Evolutionary conservation across 2,329 filamentous ascomycete species (phyloP).

Genomic region (Triangularia setosa): DNA sequence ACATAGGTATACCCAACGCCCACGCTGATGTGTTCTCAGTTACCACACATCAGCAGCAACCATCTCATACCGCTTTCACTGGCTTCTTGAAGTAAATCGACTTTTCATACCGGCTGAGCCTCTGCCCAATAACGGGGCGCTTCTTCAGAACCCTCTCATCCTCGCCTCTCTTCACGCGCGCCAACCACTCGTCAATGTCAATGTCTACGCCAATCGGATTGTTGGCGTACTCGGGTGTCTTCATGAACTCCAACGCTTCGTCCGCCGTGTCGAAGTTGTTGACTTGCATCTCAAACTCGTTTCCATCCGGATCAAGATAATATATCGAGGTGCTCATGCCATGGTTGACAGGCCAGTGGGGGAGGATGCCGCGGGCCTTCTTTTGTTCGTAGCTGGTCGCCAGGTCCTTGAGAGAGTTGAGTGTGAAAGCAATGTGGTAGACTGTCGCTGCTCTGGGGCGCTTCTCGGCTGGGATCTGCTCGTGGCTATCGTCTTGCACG

Average conservation of each 20-base stretch:
- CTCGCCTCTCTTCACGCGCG: background rate
- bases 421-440: background rate
- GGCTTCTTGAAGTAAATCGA: background rate
- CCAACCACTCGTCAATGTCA: background rate
- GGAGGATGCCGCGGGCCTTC: background rate
- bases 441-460: background rate
- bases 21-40: background rate
- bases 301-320: background rate
- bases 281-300: background rate
- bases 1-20: background rate
- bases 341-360: background rate
- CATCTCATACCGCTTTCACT: background rate
- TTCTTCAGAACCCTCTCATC: background rate
- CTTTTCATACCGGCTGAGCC: background rate
- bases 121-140: background rate
- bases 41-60: background rate
- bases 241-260: background rate
- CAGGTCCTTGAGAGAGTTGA: background rate
- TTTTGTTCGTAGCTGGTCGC: background rate
- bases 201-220: background rate
- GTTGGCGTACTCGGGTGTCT: background rate
- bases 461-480: background rate
- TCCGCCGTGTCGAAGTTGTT: background rate
- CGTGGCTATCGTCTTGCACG: background rate
- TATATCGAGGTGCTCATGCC: background rate